Percentiles rank a stretch among this genome's conserved stretches.
phyloP scores from a whole-genome alignment of 1,284 basidiomycete genomes.

The Austroboletus novae-zelandiae region DNA sequence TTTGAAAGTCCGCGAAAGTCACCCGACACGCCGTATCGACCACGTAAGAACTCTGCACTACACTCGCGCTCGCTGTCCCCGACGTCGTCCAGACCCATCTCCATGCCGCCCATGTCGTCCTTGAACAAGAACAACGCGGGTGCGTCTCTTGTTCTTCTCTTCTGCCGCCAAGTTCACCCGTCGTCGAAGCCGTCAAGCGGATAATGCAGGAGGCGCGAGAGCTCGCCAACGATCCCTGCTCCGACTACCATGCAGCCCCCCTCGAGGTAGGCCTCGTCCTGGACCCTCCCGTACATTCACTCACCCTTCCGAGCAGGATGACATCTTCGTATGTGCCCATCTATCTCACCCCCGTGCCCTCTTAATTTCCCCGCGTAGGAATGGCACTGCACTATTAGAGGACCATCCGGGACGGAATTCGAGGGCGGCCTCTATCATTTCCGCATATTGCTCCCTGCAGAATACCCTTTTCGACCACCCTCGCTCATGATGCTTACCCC shows the following conservation, averaged over 20 bases:
- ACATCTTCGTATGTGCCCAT: slow-evolving; percentile 66
- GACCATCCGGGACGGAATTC: slow-evolving; percentile 84
- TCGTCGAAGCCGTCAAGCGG: slow-evolving; percentile 74
- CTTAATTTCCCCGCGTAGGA: slow-evolving; percentile 54
- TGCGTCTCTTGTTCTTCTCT: slow-evolving; percentile 29
- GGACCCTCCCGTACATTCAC: slow-evolving; percentile 5
- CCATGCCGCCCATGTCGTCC: slow-evolving; percentile 33
- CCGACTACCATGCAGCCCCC: slow-evolving; percentile 84
- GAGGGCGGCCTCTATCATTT: slow-evolving; percentile 93
- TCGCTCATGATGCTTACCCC: slow-evolving; percentile 94
- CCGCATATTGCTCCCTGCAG: slow-evolving; percentile 85
- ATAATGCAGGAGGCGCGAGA: slow-evolving; percentile 96
- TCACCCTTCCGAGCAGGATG: slow-evolving; percentile 49
- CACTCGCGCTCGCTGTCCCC: slow-evolving; percentile 1
- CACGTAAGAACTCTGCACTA: slow-evolving; percentile 9
- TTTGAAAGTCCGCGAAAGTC: slow-evolving; percentile 7
- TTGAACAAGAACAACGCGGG: slow-evolving; percentile 87
- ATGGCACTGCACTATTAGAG: slow-evolving; percentile 97
- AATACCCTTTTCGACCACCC: slow-evolving; percentile 94
- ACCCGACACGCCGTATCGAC: slow-evolving; percentile 5
- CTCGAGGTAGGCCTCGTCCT: slow-evolving; percentile 61
- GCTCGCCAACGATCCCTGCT: slow-evolving; percentile 75
- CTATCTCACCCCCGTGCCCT: slow-evolving; percentile 11
- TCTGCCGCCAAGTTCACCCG: background rate
- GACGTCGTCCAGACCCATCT: slow-evolving; percentile 3